Percentiles rank a stretch among this genome's conserved stretches.
Evolutionary conservation across 768 basidiomycete genomes (phyloP).

Genomic region (Leccinellum luteum): DNA sequence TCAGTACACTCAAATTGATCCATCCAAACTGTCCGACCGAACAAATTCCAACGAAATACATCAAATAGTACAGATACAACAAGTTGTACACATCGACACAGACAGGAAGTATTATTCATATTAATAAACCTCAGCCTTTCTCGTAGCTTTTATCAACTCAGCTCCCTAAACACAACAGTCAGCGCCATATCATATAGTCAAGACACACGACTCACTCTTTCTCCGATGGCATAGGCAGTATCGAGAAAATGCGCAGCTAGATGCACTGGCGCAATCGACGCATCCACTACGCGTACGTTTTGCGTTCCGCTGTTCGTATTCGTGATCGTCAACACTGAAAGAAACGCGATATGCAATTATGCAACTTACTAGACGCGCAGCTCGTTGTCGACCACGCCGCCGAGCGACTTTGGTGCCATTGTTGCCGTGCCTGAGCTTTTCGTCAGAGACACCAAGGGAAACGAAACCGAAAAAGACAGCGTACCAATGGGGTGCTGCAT

Average conservation of each 20-base stretch:
- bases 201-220: conserved; percentile 4
- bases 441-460: background rate
- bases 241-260: conserved; percentile 15
- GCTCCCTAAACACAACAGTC: conserved; percentile 8
- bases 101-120: background rate
- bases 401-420: conserved; percentile 17
- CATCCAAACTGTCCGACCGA: background rate
- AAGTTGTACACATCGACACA: background rate
- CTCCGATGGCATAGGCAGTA: conserved; percentile 19
- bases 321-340: background rate
- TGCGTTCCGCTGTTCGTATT: conserved; percentile 9
- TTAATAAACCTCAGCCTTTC: background rate
- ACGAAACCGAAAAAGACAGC: background rate
- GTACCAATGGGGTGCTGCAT: conserved; percentile 15
- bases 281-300: conserved; percentile 17
- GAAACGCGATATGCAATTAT: background rate
- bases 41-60: background rate
- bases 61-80: background rate
- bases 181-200: background rate
- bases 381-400: conserved; percentile 17
- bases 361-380: conserved; percentile 15
- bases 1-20: background rate
- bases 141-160: conserved; percentile 7
- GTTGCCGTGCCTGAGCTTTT: conserved; percentile 12
- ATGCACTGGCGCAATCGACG: conserved; percentile 16